phyloP scores from a whole-genome alignment of 306 rosid species.

The Cotoneaster glaucophyllus region DNA sequence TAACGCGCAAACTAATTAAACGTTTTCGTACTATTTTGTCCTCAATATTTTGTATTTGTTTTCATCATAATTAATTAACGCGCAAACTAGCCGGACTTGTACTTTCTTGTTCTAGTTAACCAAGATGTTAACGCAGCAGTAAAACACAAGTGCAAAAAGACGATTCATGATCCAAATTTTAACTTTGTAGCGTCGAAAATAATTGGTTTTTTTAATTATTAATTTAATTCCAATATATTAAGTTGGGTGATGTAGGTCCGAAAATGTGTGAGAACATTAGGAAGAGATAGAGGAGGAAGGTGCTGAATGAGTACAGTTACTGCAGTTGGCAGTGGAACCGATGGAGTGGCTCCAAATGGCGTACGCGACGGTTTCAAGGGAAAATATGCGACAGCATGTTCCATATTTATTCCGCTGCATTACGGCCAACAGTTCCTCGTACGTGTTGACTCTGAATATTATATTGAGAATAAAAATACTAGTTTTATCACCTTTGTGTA shows the following conservation, averaged over 20 bases:
- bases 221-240: not conserved
- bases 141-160: not conserved
- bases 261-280: not conserved
- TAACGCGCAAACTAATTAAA: not conserved
- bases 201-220: not conserved
- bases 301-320: not conserved
- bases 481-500: rapidly evolving
- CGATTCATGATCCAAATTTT: not conserved
- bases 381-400: not conserved
- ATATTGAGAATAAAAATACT: too few relatives aligned
- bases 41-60: not conserved
- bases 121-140: not conserved
- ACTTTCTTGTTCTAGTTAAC: not conserved
- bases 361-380: not conserved
- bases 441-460: not conserved
- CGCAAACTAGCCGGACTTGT: not conserved
- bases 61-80: not conserved
- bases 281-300: not conserved
- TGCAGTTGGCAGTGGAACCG: not conserved
- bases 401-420: not conserved
- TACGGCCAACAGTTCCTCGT: not conserved
- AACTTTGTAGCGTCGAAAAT: not conserved
- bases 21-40: not conserved
- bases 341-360: not conserved
- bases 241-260: not conserved